Evolutionary conservation across 495 filamentous ascomycete species (phyloP), one percentile per base, ranked within the genome.

Genomic region (Penicillium arizonense): DNA sequence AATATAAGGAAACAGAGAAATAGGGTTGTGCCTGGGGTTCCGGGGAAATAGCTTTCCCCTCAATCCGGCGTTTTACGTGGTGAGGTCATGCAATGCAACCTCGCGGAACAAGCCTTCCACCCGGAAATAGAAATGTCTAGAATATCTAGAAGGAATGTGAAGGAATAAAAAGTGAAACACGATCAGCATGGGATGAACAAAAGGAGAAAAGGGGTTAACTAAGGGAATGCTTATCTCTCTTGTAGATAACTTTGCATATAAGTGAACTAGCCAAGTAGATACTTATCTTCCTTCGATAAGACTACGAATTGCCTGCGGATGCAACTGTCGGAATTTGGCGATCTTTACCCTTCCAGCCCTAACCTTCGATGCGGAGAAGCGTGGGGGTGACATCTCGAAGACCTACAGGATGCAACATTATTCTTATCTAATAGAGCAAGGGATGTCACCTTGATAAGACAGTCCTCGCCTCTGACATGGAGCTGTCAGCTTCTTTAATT

Each of bases 311-410:
- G 5, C 30, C 3, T 5, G 10, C 30, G 47, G 50, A 64, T 64
- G 61, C 61, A 62, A 64, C 58, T 43, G 48, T 58, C 47, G 39
- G 47, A 33, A 45, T 10, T 16, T 18, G 40, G 33, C 50, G 50
- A 52, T 52, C 42, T 28, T 51, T 50, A 16, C 46, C 41, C 24
- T 38, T 37, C 48, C 33, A 14, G 28, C 30, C 4, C 42, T 37
- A 35, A 33, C 18, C 36, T 33, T 50, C 46, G 21, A 51, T 64
- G 62, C 58, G 58, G 62, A 64, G 62, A 64, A 61, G 39, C 57
- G 58, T 58, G 59, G 59, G 59, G 62, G 56, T 56, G 55, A 43
- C 41, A 53, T 53, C 21, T 35, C 30, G 14, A 18, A 18, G 18
- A 18, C 18, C 18, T 18, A 1, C 18, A 18, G 18, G 18, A 64